Evolutionary conservation across 257 asterid genomes (phyloP), one percentile per base, ranked within the genome.

Genomic region (Craterostigma plantagineum): DNA sequence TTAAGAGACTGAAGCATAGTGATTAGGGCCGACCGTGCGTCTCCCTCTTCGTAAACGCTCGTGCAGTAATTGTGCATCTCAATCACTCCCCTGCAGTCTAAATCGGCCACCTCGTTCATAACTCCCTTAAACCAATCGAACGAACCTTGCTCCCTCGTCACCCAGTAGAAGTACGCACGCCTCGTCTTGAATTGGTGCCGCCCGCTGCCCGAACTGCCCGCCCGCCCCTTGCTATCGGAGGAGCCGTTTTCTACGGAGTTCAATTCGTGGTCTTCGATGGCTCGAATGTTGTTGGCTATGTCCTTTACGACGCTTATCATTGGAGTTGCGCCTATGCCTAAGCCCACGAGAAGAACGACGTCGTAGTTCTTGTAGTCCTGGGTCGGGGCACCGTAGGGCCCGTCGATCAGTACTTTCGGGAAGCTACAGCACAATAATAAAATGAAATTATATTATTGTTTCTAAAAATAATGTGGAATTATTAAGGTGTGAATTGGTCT

Each of bases 381-480:
- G 1, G 91, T 78, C 5, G 93, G 93, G 34, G 93, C 91, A 15
- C 93, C 93, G 13, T 76, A 73, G 0, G 93, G 93, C 0, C 91
- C 93, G 15, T 80, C 85, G 1, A 76, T 70, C 58, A 73, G 14
- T 12, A 80, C 69, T 69, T 44, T 70, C 4, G 93, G 93, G 41
- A 80, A 62, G 45, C 93, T 80, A 67, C n/a, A n/a, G n/a, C n/a
- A n/a, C n/a, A n/a, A n/a, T n/a, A n/a, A n/a, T n/a, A n/a, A n/a
- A n/a, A 23, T 23, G 6, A 23, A 23, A 23, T 23, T 2, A 23
- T n/a, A n/a, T n/a, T n/a, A n/a, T n/a, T n/a, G n/a, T n/a, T 23
- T 23, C 2, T 23, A 6, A 6, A 2, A 23, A 23, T n/a, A n/a
- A 23, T 23, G 6, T 23, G 4, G 30, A 23, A 2, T 23, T 23